A percentile compares a stretch with the other conserved stretches of the same genome.
Evolutionary conservation across 2,329 filamentous ascomycete species (phyloP).

Genomic region (Mycocentrospora acerina): DNA sequence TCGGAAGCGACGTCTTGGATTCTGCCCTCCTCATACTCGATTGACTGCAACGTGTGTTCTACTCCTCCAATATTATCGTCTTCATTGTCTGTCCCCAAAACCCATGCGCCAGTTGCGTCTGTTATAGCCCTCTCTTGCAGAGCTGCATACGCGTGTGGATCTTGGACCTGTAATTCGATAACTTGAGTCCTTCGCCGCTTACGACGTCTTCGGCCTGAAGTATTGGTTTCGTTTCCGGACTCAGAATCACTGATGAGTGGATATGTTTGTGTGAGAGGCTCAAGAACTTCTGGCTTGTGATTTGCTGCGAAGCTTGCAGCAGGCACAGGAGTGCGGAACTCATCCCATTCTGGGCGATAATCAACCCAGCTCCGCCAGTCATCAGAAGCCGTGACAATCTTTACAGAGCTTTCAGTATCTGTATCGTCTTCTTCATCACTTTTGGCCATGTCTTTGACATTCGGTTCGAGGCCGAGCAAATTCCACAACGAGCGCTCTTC

Average conservation of each 20-base stretch:
- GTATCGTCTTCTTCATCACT: slow-evolving; percentile 26
- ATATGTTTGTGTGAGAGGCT: background rate
- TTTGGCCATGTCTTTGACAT: slow-evolving; percentile 16
- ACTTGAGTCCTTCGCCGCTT: slow-evolving; percentile 4
- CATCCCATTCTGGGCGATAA: slow-evolving; percentile 55
- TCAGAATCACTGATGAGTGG: background rate
- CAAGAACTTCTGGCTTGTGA: slow-evolving; percentile 8
- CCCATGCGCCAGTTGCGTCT: background rate
- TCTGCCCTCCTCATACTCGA: background rate
- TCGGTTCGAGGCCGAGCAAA: slow-evolving; percentile 39
- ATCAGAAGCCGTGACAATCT: slow-evolving; percentile 38
- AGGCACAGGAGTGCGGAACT: slow-evolving; percentile 17
- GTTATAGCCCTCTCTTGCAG: slow-evolving; percentile 12
- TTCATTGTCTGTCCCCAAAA: slow-evolving; percentile 4
- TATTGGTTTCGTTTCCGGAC: slow-evolving; percentile 4
- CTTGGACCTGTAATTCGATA: slow-evolving; percentile 20
- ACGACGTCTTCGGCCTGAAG: slow-evolving; percentile 1
- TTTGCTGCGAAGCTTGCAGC: slow-evolving; percentile 19
- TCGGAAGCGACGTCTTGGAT: background rate
- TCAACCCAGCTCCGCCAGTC: slow-evolving; percentile 52
- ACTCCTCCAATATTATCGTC: background rate
- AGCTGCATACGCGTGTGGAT: slow-evolving; percentile 26
- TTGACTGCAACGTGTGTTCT: slow-evolving; percentile 8
- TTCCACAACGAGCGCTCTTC: slow-evolving; percentile 52
- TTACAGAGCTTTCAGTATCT: slow-evolving; percentile 15